Percentiles rank a stretch among this genome's conserved stretches.
These are phyloP conservation scores for Cucurbita moschata DNA, from an alignment of 306 rosid genomes.

Conservation along the genomic window DNA sequence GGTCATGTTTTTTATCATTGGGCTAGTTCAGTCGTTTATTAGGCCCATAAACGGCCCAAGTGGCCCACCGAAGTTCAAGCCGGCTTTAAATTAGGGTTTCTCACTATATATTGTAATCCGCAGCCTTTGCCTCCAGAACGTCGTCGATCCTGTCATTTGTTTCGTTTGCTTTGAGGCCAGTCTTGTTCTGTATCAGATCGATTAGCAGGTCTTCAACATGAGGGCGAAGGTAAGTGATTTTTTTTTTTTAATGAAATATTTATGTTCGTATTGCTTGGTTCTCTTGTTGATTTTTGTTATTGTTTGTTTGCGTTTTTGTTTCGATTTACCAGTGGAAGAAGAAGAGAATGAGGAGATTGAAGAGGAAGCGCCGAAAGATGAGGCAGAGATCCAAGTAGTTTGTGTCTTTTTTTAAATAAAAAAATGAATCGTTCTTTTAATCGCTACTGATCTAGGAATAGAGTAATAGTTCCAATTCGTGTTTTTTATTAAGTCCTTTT, in stretches of 20 bases:
- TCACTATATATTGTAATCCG: neutral
- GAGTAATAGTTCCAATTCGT: neutral
- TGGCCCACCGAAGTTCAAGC: neutral
- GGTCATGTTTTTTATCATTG: neutral
- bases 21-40: neutral
- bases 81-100: neutral
- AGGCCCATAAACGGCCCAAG: neutral
- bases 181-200: neutral
- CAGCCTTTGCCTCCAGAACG: neutral
- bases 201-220: neutral
- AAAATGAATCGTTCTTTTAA: neutral
- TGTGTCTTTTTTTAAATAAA: neutral
- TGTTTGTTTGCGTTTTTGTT: neutral
- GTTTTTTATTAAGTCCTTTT: neutral
- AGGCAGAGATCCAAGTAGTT: constrained; percentile 12
- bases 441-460: neutral
- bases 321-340: constrained; percentile 3
- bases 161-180: neutral
- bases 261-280: neutral
- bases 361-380: constrained; percentile 13
- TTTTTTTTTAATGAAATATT: neutral
- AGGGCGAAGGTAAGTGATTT: neutral
- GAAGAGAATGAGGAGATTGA: constrained; percentile 12
- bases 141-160: neutral
- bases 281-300: neutral